Base-by-base conservation (phyloP, 805 yeast species). In the Candida stauntonica region DNA sequence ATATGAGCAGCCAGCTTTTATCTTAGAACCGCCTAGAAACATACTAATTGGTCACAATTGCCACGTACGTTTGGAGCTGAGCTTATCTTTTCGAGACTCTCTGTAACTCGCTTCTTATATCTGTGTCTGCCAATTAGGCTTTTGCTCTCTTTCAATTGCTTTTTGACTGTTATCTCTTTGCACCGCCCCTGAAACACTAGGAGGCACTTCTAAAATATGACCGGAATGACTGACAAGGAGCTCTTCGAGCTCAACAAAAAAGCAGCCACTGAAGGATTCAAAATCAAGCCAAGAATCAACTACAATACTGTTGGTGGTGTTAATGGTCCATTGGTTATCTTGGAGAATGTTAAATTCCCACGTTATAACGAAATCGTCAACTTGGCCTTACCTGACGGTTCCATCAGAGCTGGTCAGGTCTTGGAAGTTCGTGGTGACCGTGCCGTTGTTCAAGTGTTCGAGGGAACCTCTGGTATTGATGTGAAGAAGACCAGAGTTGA, bases 401-500 rank as follows among this genome's bases (percentile, higher is more conserved):
- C 93, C 16, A 68, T 72, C 35, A 85, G 99, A 68, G 95, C 95
- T 42, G 99, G 99, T 58, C 98, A 93, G 67, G 99, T 93, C 17
- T 76, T 93, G 59, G 99, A 93, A 69, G 98, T 94, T 43, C 83
- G 94, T 67, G 99, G 99, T 47, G 79, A 85, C 57, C 83, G 93
- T 62, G 99, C 99, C 39, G 79, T 93, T 64, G 99, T 93, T 37
- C 99, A 93, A 75, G 99, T 93, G 35, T 93, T 93, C 61, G 98
- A 93, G 71, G 99, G 99, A 60, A 93, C 99, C 36, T 83, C 96
- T 5, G 99, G 99, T 58, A 86, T 93, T 54, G 99, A 93, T 72
- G 98, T 93, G 47, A 89, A 93, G 70, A 93, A 89, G 71, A 93
- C 99, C 35, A 77, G 88, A 43, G 96, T 94, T 45, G 98, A 94